Evolutionary conservation across 441 rosid genomes (phyloP), one percentile per base, ranked within the genome.

Genomic region (Kokia cookei): DNA sequence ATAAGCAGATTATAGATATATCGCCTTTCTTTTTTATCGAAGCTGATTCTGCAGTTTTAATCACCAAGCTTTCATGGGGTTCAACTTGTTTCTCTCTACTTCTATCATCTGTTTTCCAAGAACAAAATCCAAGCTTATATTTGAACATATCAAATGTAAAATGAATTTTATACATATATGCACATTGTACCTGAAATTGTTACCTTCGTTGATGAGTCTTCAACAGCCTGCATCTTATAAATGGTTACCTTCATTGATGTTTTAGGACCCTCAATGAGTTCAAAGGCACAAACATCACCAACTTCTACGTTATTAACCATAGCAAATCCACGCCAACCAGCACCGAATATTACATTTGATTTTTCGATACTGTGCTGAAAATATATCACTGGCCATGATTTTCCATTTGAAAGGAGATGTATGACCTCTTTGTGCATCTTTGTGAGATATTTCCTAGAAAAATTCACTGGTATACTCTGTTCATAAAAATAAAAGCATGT

Each of bases 151-250:
- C n/a, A 17, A 10, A 43, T 42, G 69, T 15, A 19, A 1, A 0
- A 4, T 64, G 32, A 64, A 35, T n/a, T 14, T 7, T 47, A 47
- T 47, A 47, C 1, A 4, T 32, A 32, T 32, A 60, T 27, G 13
- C 5, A 13, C n/a, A 32, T 48, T 12, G 15, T n/a, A 7, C 24
- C 66, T 14, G 53, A 48, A 48, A 48, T 10, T 1, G 15, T n/a
- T 32, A 32, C 43, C 42, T 32, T 17, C 68, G 40, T 64, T 17
- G 69, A 65, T 45, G 69, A 10, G 24, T 65, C 54, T 43, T 22
- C 69, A 65, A 12, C 17, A 17, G 48, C 17, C 15, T 50, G 26
- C 13, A 53, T 69, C 57, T 80, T 32, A 83, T 73, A 10, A 83
- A 69, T 69, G 73, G 45, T 69, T 32, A 69, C 73, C 9, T 53